Percentiles rank a stretch among this genome's conserved stretches.
Evolutionary conservation across 1,139 yeast species (phyloP).

Genomic region (Saccharomycopsis crataegensis): DNA sequence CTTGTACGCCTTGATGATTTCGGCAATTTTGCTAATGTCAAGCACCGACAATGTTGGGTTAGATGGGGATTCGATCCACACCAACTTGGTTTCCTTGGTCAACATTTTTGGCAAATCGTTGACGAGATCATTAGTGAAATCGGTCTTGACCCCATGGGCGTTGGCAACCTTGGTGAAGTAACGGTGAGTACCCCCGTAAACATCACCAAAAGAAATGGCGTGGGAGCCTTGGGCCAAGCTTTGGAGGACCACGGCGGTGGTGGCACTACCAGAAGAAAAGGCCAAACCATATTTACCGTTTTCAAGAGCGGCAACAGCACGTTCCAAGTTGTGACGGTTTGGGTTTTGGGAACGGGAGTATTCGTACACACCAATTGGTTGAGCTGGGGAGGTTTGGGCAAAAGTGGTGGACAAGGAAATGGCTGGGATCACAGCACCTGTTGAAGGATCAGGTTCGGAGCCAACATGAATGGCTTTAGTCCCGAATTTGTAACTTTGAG

Average conservation of each 20-base stretch:
- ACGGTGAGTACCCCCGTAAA: conserved; percentile 90
- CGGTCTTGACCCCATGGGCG: conserved; percentile 67
- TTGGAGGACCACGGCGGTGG: conserved; percentile 74
- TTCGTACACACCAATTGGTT: conserved; percentile 74
- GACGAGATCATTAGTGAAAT: conserved; percentile 61
- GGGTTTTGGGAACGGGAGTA: conserved; percentile 88
- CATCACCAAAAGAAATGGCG: conserved; percentile 78
- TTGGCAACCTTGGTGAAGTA: conserved; percentile 82
- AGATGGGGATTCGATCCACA: conserved; percentile 87
- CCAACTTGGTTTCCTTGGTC: conserved; percentile 59
- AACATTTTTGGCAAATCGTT: conserved; percentile 51
- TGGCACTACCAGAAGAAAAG: conserved; percentile 79
- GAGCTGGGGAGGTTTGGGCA: conserved; percentile 71
- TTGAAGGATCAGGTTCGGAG: conserved; percentile 59
- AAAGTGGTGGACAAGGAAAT: conserved; percentile 81
- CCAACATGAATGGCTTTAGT: conserved; percentile 86
- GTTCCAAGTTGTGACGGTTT: conserved; percentile 77
- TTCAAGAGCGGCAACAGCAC: conserved; percentile 75
- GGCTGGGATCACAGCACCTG: conserved; percentile 87
- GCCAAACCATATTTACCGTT: conserved; percentile 74
- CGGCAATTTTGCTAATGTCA: conserved; percentile 56
- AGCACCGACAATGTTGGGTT: conserved; percentile 80
- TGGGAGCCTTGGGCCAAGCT: conserved; percentile 68
- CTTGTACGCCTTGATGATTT: conserved; percentile 38
- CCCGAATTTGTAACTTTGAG: conserved; percentile 37